These are phyloP conservation scores for Neostapfia colusana DNA, from an alignment of 176 grass and related monocot genomes.

Conservation along the genomic window DNA sequence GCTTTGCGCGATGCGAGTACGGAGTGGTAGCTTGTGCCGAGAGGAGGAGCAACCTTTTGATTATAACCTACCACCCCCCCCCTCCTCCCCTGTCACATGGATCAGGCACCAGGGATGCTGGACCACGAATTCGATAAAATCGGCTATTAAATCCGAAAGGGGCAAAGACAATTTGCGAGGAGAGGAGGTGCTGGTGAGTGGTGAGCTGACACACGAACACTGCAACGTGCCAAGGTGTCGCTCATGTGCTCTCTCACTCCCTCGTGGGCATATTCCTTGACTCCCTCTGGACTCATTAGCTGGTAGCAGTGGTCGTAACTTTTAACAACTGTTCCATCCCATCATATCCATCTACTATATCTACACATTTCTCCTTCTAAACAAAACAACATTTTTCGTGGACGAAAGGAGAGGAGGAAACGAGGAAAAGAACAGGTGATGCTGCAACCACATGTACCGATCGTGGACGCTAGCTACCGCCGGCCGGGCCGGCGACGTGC, in stretches of 20 bases:
- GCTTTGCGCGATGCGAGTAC: neutral
- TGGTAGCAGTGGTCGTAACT: neutral
- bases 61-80: conserved; percentile 43
- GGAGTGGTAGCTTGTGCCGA: neutral
- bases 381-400: neutral
- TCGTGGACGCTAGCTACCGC: neutral
- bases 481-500: conserved; percentile 7
- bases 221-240: conserved; percentile 48
- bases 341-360: neutral
- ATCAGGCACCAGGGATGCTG: conserved; percentile 2
- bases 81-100: conserved; percentile 38
- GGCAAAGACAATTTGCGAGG: conserved; percentile 20
- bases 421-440: neutral
- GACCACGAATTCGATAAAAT: conserved; percentile 43
- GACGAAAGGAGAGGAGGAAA: neutral
- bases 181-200: neutral
- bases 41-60: neutral
- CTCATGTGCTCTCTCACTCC: conserved; percentile 21
- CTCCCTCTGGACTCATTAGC: neutral
- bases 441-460: conserved; percentile 5
- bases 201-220: conserved; percentile 18
- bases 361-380: neutral
- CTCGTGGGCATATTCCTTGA: conserved; percentile 41
- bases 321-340: conserved; percentile 19
- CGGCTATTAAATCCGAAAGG: conserved; percentile 49